These are phyloP conservation scores for Acanthamoeba lugdunensis DNA, from an alignment of 208 protist species.

Conservation along the genomic window DNA sequence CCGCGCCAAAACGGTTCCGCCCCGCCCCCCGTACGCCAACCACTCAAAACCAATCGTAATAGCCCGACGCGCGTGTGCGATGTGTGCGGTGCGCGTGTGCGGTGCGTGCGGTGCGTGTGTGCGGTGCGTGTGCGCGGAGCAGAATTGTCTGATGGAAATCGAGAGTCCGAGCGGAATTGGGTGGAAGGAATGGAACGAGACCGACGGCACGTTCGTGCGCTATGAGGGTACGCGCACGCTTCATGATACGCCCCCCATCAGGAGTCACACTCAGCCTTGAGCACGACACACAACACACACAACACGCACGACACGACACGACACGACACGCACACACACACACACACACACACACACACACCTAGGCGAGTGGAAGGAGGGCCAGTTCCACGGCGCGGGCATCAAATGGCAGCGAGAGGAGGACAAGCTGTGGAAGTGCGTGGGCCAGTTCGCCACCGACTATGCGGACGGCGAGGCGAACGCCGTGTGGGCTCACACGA, in stretches of 20 bases:
- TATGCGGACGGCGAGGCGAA: background rate
- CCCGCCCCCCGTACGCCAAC: background rate
- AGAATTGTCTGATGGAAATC: background rate
- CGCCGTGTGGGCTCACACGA: background rate
- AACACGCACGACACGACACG: background rate
- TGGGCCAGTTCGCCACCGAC: constrained; percentile 4
- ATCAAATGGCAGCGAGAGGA: background rate
- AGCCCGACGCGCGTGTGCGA: background rate
- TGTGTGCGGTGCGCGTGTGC: background rate
- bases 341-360: background rate
- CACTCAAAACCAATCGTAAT: too few species aligned
- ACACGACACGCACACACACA: background rate
- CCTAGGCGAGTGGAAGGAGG: constrained; percentile 20
- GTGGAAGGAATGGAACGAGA: background rate
- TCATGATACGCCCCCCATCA: background rate
- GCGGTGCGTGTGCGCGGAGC: background rate
- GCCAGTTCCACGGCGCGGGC: background rate
- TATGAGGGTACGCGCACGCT: background rate
- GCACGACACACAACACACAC: background rate
- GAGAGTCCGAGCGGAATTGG: background rate
- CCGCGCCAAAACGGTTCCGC: background rate
- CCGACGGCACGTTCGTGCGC: background rate
- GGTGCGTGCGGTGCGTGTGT: background rate
- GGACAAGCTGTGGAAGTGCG: background rate
- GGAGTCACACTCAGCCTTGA: background rate